Base-by-base conservation (phyloP, 2,329 filamentous ascomycete genomes). In the Stagonosporopsis cucurbitacearum region DNA sequence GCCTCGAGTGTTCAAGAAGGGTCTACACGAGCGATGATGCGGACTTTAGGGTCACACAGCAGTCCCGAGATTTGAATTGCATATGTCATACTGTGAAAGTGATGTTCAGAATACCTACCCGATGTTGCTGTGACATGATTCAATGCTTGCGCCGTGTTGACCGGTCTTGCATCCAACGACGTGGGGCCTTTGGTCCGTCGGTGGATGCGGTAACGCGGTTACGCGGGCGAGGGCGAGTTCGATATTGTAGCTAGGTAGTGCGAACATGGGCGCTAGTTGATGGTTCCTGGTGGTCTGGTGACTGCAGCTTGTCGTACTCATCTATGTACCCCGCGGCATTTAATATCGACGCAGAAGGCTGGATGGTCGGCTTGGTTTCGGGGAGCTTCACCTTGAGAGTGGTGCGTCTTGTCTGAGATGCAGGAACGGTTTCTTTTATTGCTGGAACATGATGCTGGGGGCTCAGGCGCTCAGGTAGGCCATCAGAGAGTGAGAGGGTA, bases 301-400 rank as follows among this genome's bases (percentile, higher is more conserved):
- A 67, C 60, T 68, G 54, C 59, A 47, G 50, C 35, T 58, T 63
- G 68, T 68, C 58, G 56, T 66, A 71, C 61, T 60, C 68, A 72
- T 74, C 64, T 68, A 74, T 65, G 69, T 70, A 68, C 68, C 70
- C 68, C 69, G 68, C 71, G 65, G 60, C 50, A 54, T 35, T 59
- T 60, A 65, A 63, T 71, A 67, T 71, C 60, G 60, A 28, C 12
- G 50, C 53, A 51, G 49, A 54, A 59, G 39, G 63, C 57, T 63
- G 65, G 59, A 57, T 54, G 60, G 63, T 63, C 57, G 64, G 65
- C 60, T 58, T 54, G 60, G 63, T 63, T 63, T 57, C 64, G 62
- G 63, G 67, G 67, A 65, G 7, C 49, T n/a, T 40, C 43, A 12
- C 33, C 26, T 17, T 55, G 25, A 42, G n/a, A 26, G 15, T 40